These are phyloP conservation scores for Fusarium domesticum DNA, from an alignment of 2,329 filamentous ascomycete species.

Conservation along the genomic window DNA sequence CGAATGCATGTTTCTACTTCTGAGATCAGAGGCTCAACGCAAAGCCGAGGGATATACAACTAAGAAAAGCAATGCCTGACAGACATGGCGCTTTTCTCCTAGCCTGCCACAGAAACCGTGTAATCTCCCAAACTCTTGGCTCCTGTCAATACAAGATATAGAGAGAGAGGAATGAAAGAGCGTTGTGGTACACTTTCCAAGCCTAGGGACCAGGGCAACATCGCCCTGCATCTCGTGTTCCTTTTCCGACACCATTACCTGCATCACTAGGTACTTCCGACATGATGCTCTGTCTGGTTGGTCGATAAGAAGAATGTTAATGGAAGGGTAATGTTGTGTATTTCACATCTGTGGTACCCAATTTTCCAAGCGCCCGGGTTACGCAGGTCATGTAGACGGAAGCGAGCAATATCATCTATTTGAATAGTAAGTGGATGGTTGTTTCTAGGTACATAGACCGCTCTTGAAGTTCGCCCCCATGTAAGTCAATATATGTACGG, in stretches of 20 bases:
- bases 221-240: too few species aligned
- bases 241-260: too few species aligned
- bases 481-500: too few species aligned
- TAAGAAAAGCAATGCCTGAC: neutral
- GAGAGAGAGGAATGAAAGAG: neutral
- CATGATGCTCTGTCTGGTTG: neutral
- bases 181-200: too few species aligned
- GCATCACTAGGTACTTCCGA: neutral
- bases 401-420: conserved; percentile 10
- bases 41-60: neutral
- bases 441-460: conserved; percentile 1
- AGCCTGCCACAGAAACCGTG: neutral
- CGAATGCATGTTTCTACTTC: neutral
- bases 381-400: conserved; percentile 10
- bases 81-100: neutral
- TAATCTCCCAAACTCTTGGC: neutral
- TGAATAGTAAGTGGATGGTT: conserved; percentile 2
- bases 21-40: neutral
- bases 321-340: neutral
- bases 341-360: conserved; percentile 3
- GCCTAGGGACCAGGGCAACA: too few species aligned
- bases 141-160: neutral
- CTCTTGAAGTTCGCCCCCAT: too few species aligned
- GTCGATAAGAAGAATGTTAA: neutral
- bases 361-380: conserved; percentile 11